phyloP scores from a whole-genome alignment of 495 filamentous ascomycete genomes.

The Cladorrhinum samala region DNA sequence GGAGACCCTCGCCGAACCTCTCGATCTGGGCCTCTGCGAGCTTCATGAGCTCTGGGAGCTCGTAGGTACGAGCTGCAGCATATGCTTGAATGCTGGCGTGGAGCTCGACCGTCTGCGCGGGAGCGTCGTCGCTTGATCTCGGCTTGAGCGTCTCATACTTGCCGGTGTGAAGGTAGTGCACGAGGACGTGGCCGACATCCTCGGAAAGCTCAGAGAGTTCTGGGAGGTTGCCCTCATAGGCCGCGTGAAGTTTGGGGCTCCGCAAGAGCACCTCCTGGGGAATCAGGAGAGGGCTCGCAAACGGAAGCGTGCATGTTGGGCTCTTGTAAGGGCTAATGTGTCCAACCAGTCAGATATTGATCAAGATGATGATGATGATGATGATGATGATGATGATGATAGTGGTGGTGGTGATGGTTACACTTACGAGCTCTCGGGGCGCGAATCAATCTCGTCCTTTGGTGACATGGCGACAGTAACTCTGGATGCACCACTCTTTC shows the following conservation, averaged over 20 bases:
- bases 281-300: constrained; percentile 26
- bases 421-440: constrained; percentile 31
- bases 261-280: constrained; percentile 26
- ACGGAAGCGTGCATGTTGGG: constrained; percentile 26
- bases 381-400: no score
- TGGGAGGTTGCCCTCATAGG: constrained; percentile 23
- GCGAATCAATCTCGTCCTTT: constrained; percentile 17
- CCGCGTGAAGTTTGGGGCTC: constrained; percentile 28
- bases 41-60: constrained; percentile 29
- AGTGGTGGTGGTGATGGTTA: no score
- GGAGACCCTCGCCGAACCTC: constrained; percentile 23
- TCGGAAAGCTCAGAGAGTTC: constrained; percentile 25
- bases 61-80: constrained; percentile 23
- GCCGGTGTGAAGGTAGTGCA: constrained; percentile 32
- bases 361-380: not conserved
- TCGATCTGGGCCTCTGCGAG: constrained; percentile 25
- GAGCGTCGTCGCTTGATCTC: constrained; percentile 13
- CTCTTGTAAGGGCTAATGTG: constrained; percentile 26
- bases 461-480: constrained; percentile 5
- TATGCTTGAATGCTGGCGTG: constrained; percentile 29
- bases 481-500: constrained; percentile 24
- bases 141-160: constrained; percentile 29
- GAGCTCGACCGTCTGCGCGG: constrained; percentile 27
- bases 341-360: constrained; percentile 5
- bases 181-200: constrained; percentile 30